Evolutionary conservation across 331 rosid species (phyloP).

Genomic region (Prunus yedoensis): DNA sequence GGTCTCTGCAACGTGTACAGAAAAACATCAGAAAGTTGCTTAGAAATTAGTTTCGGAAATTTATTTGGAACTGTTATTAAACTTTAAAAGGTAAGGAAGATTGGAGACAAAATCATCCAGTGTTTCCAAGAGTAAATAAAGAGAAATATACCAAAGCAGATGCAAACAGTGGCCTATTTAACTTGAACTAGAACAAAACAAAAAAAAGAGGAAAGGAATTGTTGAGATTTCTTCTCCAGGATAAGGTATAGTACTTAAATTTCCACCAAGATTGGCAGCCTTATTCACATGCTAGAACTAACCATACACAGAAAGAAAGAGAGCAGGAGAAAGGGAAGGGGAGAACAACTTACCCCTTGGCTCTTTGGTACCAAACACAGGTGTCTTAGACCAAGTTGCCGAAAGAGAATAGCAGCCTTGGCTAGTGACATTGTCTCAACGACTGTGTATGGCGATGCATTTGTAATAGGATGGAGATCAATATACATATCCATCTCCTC

Average conservation of each 20-base stretch:
- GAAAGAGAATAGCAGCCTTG: conserved; percentile 88
- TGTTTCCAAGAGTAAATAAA: no score
- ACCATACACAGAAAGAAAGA: not conserved
- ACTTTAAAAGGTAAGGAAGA: not conserved
- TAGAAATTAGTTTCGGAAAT: not conserved
- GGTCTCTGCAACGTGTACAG: conserved; percentile 64
- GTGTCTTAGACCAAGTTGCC: conserved; percentile 87
- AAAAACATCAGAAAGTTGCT: not conserved
- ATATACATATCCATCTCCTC: conserved; percentile 91
- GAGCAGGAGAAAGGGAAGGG: not conserved
- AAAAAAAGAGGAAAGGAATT: no score
- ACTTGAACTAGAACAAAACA: not conserved
- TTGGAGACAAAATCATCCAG: no score
- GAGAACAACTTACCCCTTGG: conserved; percentile 56
- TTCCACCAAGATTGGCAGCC: no score
- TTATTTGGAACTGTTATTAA: not conserved
- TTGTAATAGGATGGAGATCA: conserved; percentile 83
- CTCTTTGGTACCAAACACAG: conserved; percentile 86
- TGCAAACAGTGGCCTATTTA: not conserved
- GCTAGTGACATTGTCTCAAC: conserved; percentile 96
- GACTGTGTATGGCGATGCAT: conserved; percentile 85
- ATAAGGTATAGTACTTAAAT: no score
- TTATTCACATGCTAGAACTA: no score
- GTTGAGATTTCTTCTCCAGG: no score
- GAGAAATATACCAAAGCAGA: not conserved